Evolutionary conservation across 257 asterid species (phyloP), one percentile per base, ranked within the genome.

Genomic region (Salvia splendens): DNA sequence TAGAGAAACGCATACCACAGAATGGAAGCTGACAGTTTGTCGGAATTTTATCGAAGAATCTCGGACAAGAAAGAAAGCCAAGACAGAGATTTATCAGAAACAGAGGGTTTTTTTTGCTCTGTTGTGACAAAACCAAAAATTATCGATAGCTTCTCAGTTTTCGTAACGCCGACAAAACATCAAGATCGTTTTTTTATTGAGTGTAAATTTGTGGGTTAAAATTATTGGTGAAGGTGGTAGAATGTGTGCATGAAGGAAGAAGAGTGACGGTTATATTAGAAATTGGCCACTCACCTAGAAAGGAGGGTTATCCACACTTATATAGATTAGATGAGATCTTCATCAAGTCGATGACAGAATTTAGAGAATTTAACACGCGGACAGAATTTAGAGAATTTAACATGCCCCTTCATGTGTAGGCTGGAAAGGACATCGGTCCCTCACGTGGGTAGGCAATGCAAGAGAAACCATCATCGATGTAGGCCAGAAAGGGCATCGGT

Each of bases 221-320:
- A 14, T 48, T 48, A 40, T 40, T 40, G 45, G 45, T 40, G 45
- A 40, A 1, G 45, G 45, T 40, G 50, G 20, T 14, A 45, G 40
- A 17, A 68, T 35, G 75, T 61, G 75, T 81, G 80, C 80, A 78
- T 78, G 83, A 68, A 71, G 82, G 75, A 53, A 70, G 53, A 24
- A 43, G 38, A 73, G 9, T 38, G 75, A 38, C 10, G 66, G 5
- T 38, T n/a, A n/a, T n/a, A n/a, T n/a, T n/a, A n/a, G n/a, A n/a
- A n/a, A n/a, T n/a, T n/a, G n/a, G n/a, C n/a, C n/a, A n/a, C n/a
- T n/a, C n/a, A n/a, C n/a, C n/a, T n/a, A n/a, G n/a, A n/a, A n/a
- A n/a, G n/a, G n/a, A n/a, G n/a, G n/a, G n/a, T n/a, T n/a, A n/a
- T n/a, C n/a, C n/a, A n/a, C n/a, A n/a, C n/a, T n/a, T n/a, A n/a